These are phyloP conservation scores for Pleurotus sapidus DNA, from an alignment of 768 basidiomycete species.

Conservation along the genomic window DNA sequence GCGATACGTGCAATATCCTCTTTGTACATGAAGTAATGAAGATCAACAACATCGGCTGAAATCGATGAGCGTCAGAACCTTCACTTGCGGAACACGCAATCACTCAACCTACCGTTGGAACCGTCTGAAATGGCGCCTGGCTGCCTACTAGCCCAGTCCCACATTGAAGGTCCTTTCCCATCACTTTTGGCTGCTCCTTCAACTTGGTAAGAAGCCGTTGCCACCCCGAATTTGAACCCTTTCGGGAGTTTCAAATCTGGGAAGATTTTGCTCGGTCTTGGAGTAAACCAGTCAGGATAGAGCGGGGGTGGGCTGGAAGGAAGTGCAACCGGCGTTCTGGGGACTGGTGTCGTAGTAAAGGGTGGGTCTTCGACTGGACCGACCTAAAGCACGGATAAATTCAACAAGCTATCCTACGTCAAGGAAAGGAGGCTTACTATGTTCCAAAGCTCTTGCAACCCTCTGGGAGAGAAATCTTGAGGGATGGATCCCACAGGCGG, in stretches of 20 bases:
- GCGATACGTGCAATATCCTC: constrained; percentile 47
- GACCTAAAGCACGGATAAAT: constrained; percentile 24
- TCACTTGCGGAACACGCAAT: background rate
- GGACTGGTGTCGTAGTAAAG: constrained; percentile 41
- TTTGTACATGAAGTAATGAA: constrained; percentile 53
- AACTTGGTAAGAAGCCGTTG: constrained; percentile 51
- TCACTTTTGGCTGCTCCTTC: constrained; percentile 51
- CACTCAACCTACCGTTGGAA: constrained; percentile 32
- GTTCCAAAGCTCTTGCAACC: constrained; percentile 38
- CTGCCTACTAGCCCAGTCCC: constrained; percentile 49
- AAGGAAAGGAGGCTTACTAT: constrained; percentile 22
- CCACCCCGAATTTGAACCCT: constrained; percentile 49
- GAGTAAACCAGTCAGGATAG: constrained; percentile 45
- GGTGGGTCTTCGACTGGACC: constrained; percentile 41
- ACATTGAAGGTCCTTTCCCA: constrained; percentile 44
- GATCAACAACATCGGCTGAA: constrained; percentile 42
- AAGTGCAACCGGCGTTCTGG: constrained; percentile 31
- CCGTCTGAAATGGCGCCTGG: constrained; percentile 38
- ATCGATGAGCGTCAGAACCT: background rate
- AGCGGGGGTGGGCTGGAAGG: constrained; percentile 43
- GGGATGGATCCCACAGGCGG: constrained; percentile 39
- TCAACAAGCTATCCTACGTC: background rate
- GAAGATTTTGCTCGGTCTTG: constrained; percentile 39
- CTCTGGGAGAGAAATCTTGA: constrained; percentile 35
- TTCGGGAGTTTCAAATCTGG: constrained; percentile 42